Evolutionary conservation across 2,329 filamentous ascomycete species (phyloP).

Genomic region (Ophiostoma perfectum): DNA sequence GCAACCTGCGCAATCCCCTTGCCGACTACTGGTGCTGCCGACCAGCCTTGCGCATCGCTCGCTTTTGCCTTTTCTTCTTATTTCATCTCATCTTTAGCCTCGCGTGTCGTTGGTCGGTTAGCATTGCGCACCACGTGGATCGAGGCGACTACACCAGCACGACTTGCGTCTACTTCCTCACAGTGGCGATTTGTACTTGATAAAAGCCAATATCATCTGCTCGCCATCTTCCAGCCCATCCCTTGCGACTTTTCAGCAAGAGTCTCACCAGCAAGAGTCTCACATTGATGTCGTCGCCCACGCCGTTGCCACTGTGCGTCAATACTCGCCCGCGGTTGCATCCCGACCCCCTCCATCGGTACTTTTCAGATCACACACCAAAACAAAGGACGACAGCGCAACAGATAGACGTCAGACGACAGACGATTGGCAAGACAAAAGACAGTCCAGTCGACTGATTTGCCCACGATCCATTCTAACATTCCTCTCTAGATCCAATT

Average conservation of each 20-base stretch:
- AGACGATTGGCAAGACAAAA: background rate
- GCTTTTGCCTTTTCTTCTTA: background rate
- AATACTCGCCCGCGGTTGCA: too few species aligned
- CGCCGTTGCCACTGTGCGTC: too few species aligned
- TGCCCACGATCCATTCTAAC: background rate
- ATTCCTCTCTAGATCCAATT: background rate
- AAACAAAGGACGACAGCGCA: background rate
- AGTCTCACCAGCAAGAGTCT: too few species aligned
- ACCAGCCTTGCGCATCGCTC: too few species aligned
- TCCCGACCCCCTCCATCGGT: too few species aligned
- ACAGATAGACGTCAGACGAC: background rate
- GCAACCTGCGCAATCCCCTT: background rate
- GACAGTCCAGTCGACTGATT: too few species aligned
- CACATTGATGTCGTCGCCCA: too few species aligned
- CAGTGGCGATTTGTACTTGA: background rate
- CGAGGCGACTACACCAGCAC: background rate
- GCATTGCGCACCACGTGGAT: slow-evolving; percentile 2
- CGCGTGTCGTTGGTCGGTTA: background rate
- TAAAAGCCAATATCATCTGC: background rate
- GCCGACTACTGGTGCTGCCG: too few species aligned
- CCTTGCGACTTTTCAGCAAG: too few species aligned
- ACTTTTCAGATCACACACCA: background rate
- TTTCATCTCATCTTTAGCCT: background rate
- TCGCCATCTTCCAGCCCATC: too few species aligned
- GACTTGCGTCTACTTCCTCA: background rate